Conservation (phyloP, 1,139 yeast genomes). For the Candida frijolesensis region DNA sequence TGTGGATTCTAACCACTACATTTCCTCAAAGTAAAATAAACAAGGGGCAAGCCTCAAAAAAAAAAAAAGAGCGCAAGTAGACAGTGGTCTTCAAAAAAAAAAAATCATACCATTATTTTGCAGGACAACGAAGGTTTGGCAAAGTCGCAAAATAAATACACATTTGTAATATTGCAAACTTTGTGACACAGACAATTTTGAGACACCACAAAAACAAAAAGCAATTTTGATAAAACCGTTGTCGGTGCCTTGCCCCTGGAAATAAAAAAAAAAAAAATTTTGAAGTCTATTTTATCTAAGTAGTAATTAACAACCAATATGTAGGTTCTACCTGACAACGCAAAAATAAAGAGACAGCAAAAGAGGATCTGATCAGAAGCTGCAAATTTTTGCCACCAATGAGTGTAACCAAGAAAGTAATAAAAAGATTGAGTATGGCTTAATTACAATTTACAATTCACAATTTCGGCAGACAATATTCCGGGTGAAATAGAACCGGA, state of each 20-base stretch:
- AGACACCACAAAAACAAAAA: background rate
- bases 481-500: no score
- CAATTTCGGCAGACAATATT: no score
- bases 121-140: background rate
- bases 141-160: background rate
- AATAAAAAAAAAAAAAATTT: background rate
- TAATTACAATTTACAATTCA: no score
- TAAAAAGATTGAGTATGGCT: no score
- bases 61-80: background rate
- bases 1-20: background rate
- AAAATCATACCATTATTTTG: background rate
- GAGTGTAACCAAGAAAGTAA: background rate
- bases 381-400: background rate
- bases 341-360: background rate
- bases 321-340: slow-evolving; percentile 1
- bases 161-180: background rate
- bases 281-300: background rate
- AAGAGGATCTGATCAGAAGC: background rate
- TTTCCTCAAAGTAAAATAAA: background rate
- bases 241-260: slow-evolving; percentile 4
- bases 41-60: background rate
- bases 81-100: background rate
- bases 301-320: slow-evolving; percentile 1
- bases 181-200: background rate
- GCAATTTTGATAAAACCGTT: background rate